Evolutionary conservation across 2,329 filamentous ascomycete species (phyloP).

Genomic region (Monilinia polystroma): DNA sequence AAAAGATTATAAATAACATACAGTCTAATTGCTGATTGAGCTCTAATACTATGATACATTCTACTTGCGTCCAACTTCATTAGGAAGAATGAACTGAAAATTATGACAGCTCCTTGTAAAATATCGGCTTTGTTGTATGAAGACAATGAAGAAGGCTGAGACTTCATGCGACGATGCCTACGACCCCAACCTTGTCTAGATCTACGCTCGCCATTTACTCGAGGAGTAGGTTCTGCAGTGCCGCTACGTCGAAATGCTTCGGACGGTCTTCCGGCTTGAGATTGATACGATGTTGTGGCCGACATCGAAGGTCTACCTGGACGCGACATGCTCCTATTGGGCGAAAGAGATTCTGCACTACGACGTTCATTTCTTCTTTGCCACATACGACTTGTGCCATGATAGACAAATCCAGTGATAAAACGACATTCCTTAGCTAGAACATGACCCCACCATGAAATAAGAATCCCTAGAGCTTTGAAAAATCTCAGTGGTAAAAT

Average conservation of each 20-base stretch:
- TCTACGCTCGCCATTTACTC: constrained; percentile 33
- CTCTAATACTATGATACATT: constrained; percentile 97
- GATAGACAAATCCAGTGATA: constrained; percentile 74
- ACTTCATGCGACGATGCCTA: constrained; percentile 73
- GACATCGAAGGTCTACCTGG: constrained; percentile 33
- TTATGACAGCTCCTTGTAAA: constrained; percentile 83
- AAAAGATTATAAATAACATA: constrained; percentile 99
- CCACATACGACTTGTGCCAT: constrained; percentile 79
- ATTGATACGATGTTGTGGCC: constrained; percentile 33
- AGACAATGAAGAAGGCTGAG: constrained; percentile 78
- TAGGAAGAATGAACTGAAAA: constrained; percentile 78
- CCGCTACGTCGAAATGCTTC: constrained; percentile 26
- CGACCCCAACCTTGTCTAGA: constrained; percentile 37
- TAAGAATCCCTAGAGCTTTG: constrained; percentile 73
- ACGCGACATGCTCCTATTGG: constrained; percentile 37
- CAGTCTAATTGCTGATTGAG: constrained; percentile 94
- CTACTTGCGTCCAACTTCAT: constrained; percentile 92
- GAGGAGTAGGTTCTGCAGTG: constrained; percentile 28
- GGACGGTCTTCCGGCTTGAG: constrained; percentile 28
- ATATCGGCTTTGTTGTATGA: constrained; percentile 94
- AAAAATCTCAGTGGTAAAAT: constrained; percentile 88
- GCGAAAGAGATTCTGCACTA: constrained; percentile 31
- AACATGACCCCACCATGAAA: constrained; percentile 75
- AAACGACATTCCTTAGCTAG: constrained; percentile 69
- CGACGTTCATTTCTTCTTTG: constrained; percentile 51